A percentile compares a stretch with the other conserved stretches of the same genome.
Evolutionary conservation across 441 rosid species (phyloP).

Genomic region (Pelargonium cotyledonis): DNA sequence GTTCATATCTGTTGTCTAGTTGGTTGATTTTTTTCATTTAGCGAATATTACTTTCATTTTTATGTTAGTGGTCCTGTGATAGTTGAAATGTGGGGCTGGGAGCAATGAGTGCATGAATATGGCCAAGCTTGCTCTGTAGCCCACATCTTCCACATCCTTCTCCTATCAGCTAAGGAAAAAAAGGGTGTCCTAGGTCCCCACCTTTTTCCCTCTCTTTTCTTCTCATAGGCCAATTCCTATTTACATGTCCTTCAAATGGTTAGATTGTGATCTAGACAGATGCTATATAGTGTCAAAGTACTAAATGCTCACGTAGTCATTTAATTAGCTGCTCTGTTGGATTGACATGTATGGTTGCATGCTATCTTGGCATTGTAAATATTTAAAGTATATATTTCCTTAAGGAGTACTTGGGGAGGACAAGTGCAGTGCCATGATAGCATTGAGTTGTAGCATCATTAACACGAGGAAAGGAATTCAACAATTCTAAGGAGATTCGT

Average conservation of each 20-base stretch:
- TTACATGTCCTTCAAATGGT: neutral
- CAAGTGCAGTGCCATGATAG: neutral
- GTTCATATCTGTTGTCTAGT: conserved; percentile 8
- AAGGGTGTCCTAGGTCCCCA: neutral
- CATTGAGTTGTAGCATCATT: neutral
- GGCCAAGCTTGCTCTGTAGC: neutral
- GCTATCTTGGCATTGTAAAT: neutral
- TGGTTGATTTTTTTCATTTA: neutral
- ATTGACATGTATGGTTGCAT: neutral
- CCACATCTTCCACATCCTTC: neutral
- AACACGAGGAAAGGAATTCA: neutral
- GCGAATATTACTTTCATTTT: too few relatives aligned
- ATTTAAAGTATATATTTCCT: neutral
- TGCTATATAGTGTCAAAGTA: neutral
- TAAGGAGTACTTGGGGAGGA: neutral
- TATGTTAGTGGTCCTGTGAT: neutral
- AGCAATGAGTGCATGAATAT: neutral
- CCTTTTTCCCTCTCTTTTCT: neutral
- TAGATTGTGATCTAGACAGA: neutral
- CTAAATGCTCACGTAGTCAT: neutral
- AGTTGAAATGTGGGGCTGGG: neutral
- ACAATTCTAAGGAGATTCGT: neutral
- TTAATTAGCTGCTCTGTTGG: neutral
- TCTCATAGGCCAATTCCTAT: neutral
- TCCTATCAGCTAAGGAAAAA: neutral